Evolutionary conservation across 2,329 filamentous ascomycete species (phyloP).

Genomic region (Polytolypa hystricis): DNA sequence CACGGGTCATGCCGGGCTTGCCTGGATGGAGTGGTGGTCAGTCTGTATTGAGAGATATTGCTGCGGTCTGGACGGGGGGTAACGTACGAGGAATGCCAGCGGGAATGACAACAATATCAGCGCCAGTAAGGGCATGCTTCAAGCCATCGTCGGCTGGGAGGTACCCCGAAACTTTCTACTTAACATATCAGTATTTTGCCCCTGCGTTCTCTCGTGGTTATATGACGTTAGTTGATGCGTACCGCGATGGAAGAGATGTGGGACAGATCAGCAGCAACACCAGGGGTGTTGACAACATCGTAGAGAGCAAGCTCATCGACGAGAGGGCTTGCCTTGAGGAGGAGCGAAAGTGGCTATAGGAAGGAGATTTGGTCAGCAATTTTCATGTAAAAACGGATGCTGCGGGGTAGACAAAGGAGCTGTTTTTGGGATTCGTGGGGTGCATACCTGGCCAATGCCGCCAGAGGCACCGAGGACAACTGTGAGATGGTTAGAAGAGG

Average conservation of each 20-base stretch:
- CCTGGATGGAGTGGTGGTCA: constrained; percentile 43
- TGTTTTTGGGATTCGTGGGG: not conserved
- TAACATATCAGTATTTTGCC: not conserved
- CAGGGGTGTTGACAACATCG: constrained; percentile 98
- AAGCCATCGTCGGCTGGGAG: constrained; percentile 76
- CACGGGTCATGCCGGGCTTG: constrained; percentile 98
- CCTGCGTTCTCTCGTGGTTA: too few species aligned
- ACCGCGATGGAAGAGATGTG: constrained; percentile 89
- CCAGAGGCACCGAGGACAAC: constrained; percentile 90
- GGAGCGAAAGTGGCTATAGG: constrained; percentile 78
- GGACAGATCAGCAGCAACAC: constrained; percentile 89
- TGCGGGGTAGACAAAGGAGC: not conserved
- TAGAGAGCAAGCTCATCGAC: constrained; percentile 91
- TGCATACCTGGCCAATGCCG: constrained; percentile 88
- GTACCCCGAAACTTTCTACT: constrained; percentile 73
- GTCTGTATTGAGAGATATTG: constrained; percentile 9
- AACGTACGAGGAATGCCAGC: constrained; percentile 90
- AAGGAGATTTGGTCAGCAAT: constrained; percentile 3
- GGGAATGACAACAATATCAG: constrained; percentile 93
- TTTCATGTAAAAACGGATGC: not conserved
- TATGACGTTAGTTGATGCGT: constrained; percentile 31
- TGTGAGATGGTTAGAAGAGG: constrained; percentile 20
- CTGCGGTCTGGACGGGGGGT: not conserved
- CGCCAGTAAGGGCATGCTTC: constrained; percentile 79
- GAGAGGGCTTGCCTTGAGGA: constrained; percentile 81